These are phyloP conservation scores for Exophiala sp. DNA, from an alignment of 2,329 filamentous ascomycete genomes.

Conservation along the genomic window DNA sequence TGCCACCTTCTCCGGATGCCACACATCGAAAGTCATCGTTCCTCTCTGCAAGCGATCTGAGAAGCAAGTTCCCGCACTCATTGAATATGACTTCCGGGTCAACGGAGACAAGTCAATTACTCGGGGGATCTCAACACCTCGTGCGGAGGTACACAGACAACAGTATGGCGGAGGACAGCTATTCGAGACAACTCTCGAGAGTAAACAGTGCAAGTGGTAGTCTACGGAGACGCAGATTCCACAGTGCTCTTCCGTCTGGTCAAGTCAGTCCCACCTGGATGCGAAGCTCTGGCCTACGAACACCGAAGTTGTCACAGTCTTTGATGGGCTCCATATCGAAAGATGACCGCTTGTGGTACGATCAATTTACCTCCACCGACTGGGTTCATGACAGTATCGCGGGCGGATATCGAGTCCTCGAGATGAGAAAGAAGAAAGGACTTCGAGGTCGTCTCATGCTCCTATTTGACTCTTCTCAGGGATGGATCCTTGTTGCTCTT, in stretches of 20 bases:
- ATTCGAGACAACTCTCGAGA: constrained; percentile 23
- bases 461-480: constrained; percentile 81
- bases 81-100: constrained; percentile 16
- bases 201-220: constrained; percentile 24
- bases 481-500: constrained; percentile 88
- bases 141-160: constrained; percentile 15
- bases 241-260: constrained; percentile 16
- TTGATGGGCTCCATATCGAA: constrained; percentile 61
- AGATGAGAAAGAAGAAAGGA: constrained; percentile 75
- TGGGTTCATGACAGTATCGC: constrained; percentile 98
- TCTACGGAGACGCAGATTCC: constrained; percentile 18
- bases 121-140: constrained; percentile 10
- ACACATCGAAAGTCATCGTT: constrained; percentile 5
- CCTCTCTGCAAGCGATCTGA: constrained; percentile 15
- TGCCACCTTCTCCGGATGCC: constrained; percentile 11
- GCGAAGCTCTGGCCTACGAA: constrained; percentile 23
- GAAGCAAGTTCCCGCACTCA: constrained; percentile 13
- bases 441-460: constrained; percentile 74
- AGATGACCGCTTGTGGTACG: constrained; percentile 94
- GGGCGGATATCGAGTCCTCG: constrained; percentile 84
- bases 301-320: constrained; percentile 25
- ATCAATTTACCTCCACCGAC: constrained; percentile 95
- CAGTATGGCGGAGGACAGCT: constrained; percentile 4
- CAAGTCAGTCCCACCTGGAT: constrained; percentile 20
- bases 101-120: constrained; percentile 18